These are phyloP conservation scores for Backusella macrospora DNA, from an alignment of 192 early-diverging fungal species.

Conservation along the genomic window DNA sequence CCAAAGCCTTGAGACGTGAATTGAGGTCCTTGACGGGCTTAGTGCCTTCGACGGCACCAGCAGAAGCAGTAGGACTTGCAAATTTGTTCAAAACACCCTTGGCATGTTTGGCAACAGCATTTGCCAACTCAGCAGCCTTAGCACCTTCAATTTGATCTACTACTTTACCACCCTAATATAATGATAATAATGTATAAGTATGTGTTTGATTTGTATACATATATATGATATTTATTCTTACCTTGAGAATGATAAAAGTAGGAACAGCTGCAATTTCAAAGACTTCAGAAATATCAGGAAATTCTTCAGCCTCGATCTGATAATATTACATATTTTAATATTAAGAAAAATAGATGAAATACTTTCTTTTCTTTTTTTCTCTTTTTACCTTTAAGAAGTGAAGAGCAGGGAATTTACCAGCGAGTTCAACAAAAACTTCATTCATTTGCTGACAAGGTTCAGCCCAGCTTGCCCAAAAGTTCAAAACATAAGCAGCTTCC, in stretches of 20 bases:
- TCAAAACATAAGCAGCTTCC: slow-evolving; percentile 60
- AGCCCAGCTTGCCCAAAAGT: slow-evolving; percentile 95
- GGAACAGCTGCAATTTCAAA: slow-evolving; percentile 94
- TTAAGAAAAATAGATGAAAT: background rate
- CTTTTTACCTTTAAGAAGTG: slow-evolving; percentile 72
- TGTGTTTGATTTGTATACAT: background rate
- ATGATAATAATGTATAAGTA: background rate
- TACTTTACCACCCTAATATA: slow-evolving; percentile 47
- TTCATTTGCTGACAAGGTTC: slow-evolving; percentile 91
- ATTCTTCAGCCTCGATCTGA: slow-evolving; percentile 87
- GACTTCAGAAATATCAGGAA: slow-evolving; percentile 82
- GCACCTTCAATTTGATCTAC: slow-evolving; percentile 87
- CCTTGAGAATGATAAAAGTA: slow-evolving; percentile 83
- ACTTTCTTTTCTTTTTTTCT: background rate
- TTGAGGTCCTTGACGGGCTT: slow-evolving; percentile 56
- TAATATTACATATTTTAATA: background rate
- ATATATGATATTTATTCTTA: slow-evolving; percentile 20
- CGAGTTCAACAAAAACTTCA: slow-evolving; percentile 86
- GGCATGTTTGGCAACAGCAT: slow-evolving; percentile 67
- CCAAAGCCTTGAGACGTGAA: slow-evolving; percentile 69
- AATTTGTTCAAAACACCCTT: slow-evolving; percentile 43
- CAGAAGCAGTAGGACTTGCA: slow-evolving; percentile 38
- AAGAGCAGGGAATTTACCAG: slow-evolving; percentile 72
- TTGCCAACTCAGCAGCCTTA: slow-evolving; percentile 80
- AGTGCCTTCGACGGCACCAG: slow-evolving; percentile 27